Evolutionary conservation across 2,329 filamentous ascomycete genomes (phyloP).

Genomic region (Paecilomyces dactylethromorphus): DNA sequence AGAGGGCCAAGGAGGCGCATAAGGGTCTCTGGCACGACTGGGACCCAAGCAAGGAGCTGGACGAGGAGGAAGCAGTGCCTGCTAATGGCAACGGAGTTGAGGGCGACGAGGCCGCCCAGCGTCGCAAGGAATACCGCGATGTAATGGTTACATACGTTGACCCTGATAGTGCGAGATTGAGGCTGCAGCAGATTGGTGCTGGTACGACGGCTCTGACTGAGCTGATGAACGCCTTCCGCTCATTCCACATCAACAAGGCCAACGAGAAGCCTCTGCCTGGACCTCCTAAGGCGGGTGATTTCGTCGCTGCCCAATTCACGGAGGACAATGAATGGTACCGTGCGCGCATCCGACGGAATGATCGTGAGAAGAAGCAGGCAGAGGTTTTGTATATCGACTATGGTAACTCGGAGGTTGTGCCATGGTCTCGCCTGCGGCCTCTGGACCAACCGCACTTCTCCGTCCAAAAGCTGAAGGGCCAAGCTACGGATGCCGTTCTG

Average conservation of each 20-base stretch:
- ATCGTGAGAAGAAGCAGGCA: constrained; percentile 78
- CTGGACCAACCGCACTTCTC: constrained; percentile 74
- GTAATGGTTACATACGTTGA: constrained; percentile 90
- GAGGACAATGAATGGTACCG: constrained; percentile 93
- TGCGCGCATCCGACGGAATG: constrained; percentile 82
- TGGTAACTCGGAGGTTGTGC: constrained; percentile 83
- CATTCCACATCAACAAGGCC: constrained; percentile 78
- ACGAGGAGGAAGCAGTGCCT: constrained; percentile 47
- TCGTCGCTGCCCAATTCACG: constrained; percentile 84
- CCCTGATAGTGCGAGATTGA: constrained; percentile 65
- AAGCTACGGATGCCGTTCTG: constrained; percentile 79
- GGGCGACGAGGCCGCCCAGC: constrained; percentile 49
- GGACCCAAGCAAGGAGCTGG: constrained; percentile 79
- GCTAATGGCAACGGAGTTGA: constrained; percentile 48
- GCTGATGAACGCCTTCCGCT: constrained; percentile 84
- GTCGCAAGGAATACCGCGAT: constrained; percentile 87
- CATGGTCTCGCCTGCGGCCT: constrained; percentile 78
- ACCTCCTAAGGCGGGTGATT: constrained; percentile 83
- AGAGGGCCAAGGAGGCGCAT: constrained; percentile 78
- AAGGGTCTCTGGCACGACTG: constrained; percentile 92
- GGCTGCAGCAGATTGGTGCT: constrained; percentile 83
- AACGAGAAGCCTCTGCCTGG: constrained; percentile 68
- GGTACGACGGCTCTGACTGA: constrained; percentile 79
- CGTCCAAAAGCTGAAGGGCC: constrained; percentile 72
- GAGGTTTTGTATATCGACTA: constrained; percentile 96